Base-by-base conservation (phyloP, 2,329 filamentous ascomycete genomes). In the Venturia nashicola region DNA sequence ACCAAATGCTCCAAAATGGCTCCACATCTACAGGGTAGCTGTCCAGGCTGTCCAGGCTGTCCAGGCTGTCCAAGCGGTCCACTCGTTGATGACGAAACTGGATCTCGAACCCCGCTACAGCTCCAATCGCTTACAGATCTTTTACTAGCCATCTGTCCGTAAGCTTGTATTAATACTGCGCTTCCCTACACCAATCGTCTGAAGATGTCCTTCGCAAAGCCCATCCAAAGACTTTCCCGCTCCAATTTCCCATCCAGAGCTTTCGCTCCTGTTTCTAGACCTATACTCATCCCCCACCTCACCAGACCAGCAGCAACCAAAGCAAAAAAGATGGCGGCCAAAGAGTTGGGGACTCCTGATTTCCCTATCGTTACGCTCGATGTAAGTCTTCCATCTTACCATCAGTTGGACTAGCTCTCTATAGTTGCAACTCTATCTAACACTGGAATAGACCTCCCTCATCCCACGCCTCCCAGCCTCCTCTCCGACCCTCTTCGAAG, bases 401-500 rank as follows among this genome's bases (percentile, higher is more conserved):
- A n/a, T 42, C 23, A 12, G 3, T 27, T 27, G 27, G 27, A 27
- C 27, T 27, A 4, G 27, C 27, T 27, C 27, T 2, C 27, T 27
- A 27, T 27, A 14, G 5, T 11, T 40, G 14, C 9, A 23, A 61
- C 44, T 16, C 5, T 3, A 57, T 9, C 51, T 57, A 36, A 57
- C 51, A 7, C 36, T 1, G 14, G 2, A 8, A 8, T 14, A 90
- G 87, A 79, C 82, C 65, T 84, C 86, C 40, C 82, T 91, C 67
- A 80, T 83, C 65, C 82, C 84, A 67, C 82, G 85, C 68, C 86
- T 96, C 51, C 90, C 91, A 3, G 74, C 80, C 27, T 86, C 89
- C 68, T 87, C 88, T 12, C 80, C 83, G 67, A 84, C 85, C 6
- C 87, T 97, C 67, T 95, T 95, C 77, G 81, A 85, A 43, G 90